phyloP scores from a whole-genome alignment of 495 filamentous ascomycete species.

The Tuber magnatum region DNA sequence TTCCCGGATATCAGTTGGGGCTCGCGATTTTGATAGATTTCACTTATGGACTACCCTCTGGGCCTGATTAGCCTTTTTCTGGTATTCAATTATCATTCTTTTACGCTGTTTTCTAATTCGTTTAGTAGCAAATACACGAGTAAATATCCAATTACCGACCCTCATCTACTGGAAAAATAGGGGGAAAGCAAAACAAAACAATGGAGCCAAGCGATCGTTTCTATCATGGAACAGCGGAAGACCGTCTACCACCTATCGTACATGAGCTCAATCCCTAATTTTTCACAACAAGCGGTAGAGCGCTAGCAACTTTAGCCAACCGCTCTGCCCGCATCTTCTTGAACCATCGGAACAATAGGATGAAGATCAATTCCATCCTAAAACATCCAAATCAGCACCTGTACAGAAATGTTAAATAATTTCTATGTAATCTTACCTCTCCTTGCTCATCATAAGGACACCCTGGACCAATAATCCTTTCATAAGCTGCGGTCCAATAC shows the following conservation, averaged over 20 bases:
- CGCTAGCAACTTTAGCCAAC: slow-evolving; percentile 53
- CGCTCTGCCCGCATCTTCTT: slow-evolving; percentile 62
- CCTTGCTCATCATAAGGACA: slow-evolving; percentile 98
- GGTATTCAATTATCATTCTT: neutral
- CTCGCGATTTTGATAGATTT: neutral
- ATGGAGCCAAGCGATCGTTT: neutral
- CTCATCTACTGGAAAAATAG: too few relatives aligned
- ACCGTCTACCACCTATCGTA: neutral
- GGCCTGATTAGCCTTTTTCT: neutral
- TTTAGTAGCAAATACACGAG: neutral
- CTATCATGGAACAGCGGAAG: neutral
- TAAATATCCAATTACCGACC: too few relatives aligned
- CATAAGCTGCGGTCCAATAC: slow-evolving; percentile 84
- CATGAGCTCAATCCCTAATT: slow-evolving; percentile 4
- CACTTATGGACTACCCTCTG: neutral
- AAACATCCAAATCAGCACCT: slow-evolving; percentile 1
- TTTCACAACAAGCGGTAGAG: slow-evolving; percentile 42
- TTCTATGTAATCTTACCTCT: slow-evolving; percentile 56
- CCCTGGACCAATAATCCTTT: slow-evolving; percentile 94
- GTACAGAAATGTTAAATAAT: neutral
- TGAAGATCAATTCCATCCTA: slow-evolving; percentile 84
- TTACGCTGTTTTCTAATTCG: neutral
- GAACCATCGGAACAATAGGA: slow-evolving; percentile 77
- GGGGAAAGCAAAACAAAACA: neutral
- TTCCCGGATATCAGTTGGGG: neutral